Evolutionary conservation across 163 green algal species (phyloP).

Genomic region (Smithsoniella earleae): DNA sequence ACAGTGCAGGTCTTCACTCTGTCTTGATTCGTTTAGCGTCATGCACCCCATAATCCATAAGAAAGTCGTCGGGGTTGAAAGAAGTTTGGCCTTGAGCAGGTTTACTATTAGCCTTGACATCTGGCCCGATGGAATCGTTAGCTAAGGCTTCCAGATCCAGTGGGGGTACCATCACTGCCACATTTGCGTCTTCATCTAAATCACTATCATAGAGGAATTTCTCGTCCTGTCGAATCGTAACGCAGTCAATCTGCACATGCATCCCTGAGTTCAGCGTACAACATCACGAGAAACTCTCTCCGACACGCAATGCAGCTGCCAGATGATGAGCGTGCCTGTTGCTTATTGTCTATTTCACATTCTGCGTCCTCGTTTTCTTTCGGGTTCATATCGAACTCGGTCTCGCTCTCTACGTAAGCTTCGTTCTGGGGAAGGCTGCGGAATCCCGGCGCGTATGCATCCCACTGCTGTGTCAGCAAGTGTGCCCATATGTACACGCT

Average conservation of each 20-base stretch:
- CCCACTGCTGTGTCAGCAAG: constrained; percentile 21
- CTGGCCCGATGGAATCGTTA: background rate
- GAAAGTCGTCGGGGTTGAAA: too few relatives aligned
- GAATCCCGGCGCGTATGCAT: constrained; percentile 24
- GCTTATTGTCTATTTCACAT: background rate
- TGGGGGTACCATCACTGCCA: background rate
- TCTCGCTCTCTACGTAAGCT: constrained; percentile 28
- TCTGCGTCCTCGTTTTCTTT: background rate
- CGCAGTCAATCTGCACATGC: constrained; percentile 15
- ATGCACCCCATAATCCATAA: too few relatives aligned
- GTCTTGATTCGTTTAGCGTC: too few relatives aligned
- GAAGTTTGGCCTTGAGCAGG: too few relatives aligned
- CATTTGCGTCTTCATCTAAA: background rate
- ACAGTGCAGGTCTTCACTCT: too few relatives aligned
- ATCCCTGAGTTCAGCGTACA: background rate
- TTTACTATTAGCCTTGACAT: background rate
- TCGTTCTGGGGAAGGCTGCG: constrained; percentile 8
- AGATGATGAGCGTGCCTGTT: background rate
- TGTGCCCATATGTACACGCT: constrained; percentile 1
- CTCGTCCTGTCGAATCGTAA: background rate
- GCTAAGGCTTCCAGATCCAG: background rate
- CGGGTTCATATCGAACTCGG: constrained; percentile 22
- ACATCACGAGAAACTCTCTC: too few relatives aligned
- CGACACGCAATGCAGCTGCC: background rate
- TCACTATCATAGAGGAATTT: constrained; percentile 15